Evolutionary conservation across 331 rosid genomes (phyloP), one percentile per base, ranked within the genome.

Genomic region (Dryas integrifolia): DNA sequence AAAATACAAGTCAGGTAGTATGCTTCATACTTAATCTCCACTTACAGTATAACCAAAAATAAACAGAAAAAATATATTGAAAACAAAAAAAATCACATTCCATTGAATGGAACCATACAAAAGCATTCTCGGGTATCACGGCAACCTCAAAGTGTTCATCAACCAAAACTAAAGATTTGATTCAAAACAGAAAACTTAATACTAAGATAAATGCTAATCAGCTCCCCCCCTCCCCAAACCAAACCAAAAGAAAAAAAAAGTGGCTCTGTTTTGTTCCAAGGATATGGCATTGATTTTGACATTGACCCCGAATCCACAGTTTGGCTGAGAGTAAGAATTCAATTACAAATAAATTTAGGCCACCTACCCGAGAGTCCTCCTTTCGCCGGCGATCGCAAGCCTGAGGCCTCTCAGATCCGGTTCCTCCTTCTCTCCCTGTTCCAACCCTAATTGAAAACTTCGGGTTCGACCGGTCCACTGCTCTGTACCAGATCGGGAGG

Each of bases 331-430:
- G 67, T 58, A 59, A 0, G 14, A 46, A 45, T 4, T 46, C 58
- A 58, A 58, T 58, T 46, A 47, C 11, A 47, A 15, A 46, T 7
- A 10, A 3, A 10, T 7, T 9, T 45, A 4, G 39, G 11, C 38
- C 49, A 72, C 76, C 46, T 48, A 72, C 76, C 76, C 2, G 26
- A 5, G 4, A 35, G 55, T 46, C 67, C 75, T 71, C 45, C 57
- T 58, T 30, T 30, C 58, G 76, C 76, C 67, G 16, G 58, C 63
- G 76, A 72, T 72, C 67, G 47, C 67, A 47, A n/a, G 38, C 47
- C n/a, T 13, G 65, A 70, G 16, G 24, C 52, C 38, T 58, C 64
- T 35, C 55, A 9, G 30, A 45, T 46, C 76, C 48, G 58, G 21
- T 5, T 70, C 74, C 43, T 52, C 50, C 53, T 14, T 41, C 15